These are phyloP conservation scores for Drechmeria coniospora DNA, from an alignment of 2,329 filamentous ascomycete genomes.

Conservation along the genomic window DNA sequence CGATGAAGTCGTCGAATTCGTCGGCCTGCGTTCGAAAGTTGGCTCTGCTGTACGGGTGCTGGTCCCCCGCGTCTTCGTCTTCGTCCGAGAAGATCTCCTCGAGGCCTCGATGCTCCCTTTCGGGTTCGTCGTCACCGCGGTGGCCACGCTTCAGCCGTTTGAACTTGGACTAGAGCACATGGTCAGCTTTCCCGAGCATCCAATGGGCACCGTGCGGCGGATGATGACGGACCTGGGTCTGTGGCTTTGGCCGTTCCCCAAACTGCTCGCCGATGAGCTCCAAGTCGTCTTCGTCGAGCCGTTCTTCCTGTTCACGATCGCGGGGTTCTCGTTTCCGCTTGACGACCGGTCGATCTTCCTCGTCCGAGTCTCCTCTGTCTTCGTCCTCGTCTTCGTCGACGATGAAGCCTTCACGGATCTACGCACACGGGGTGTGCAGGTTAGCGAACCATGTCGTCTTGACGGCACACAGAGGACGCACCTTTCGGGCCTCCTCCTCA, in stretches of 20 bases:
- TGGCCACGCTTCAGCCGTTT: conserved; percentile 93
- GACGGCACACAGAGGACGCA: conserved; percentile 22
- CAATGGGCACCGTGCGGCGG: too few species aligned
- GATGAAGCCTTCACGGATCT: conserved; percentile 92
- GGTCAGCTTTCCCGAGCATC: conserved; percentile 7
- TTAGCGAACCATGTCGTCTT: neutral
- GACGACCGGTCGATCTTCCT: conserved; percentile 34
- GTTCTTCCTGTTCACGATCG: conserved; percentile 72
- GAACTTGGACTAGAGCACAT: conserved; percentile 60
- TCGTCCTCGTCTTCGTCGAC: conserved; percentile 49
- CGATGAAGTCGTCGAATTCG: conserved; percentile 91
- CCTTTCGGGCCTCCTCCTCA: conserved; percentile 65
- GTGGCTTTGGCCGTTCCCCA: conserved; percentile 44
- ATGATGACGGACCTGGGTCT: conserved; percentile 65
- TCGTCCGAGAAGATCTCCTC: conserved; percentile 94
- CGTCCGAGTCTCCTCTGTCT: conserved; percentile 53
- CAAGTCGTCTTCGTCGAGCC: conserved; percentile 88
- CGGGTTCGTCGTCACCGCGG: conserved; percentile 53
- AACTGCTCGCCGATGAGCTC: conserved; percentile 82
- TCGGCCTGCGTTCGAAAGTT: conserved; percentile 49
- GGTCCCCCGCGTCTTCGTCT: conserved; percentile 56
- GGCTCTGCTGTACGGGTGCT: conserved; percentile 33
- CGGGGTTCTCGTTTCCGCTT: conserved; percentile 63
- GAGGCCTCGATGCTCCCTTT: conserved; percentile 53
- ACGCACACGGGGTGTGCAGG: conserved; percentile 5